Percentiles rank a stretch among this genome's conserved stretches.
These are phyloP conservation scores for Angophora floribunda DNA, from an alignment of 345 rosid species.

Conservation along the genomic window DNA sequence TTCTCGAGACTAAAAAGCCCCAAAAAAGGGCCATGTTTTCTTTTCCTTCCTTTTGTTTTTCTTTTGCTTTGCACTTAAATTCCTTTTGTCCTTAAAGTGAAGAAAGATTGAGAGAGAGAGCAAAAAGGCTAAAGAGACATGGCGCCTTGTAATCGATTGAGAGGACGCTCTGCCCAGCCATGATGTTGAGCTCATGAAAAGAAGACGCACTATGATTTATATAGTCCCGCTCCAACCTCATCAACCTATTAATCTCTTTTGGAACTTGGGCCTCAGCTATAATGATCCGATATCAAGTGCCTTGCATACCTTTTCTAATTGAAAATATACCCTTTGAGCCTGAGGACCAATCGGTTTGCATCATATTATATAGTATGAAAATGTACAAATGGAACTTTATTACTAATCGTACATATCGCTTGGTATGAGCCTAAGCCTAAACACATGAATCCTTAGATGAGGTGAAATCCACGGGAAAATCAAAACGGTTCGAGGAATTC, in stretches of 20 bases:
- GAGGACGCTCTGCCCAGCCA: constrained; percentile 5
- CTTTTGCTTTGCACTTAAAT: not conserved
- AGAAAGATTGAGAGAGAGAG: not conserved
- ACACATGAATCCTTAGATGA: not conserved
- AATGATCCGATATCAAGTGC: not conserved
- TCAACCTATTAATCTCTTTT: constrained; percentile 56
- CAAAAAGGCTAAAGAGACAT: not conserved
- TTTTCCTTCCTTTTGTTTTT: not conserved
- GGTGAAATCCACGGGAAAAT: not conserved
- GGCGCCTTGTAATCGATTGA: constrained; percentile 9
- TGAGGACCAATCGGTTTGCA: not conserved
- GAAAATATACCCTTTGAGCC: not conserved
- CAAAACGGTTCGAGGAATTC: not conserved
- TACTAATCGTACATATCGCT: not conserved
- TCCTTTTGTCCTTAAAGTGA: not conserved
- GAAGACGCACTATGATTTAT: not conserved
- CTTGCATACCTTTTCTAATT: not conserved
- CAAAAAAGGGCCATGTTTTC: not conserved
- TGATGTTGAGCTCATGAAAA: not conserved
- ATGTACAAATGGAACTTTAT: not conserved
- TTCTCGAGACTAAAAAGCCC: not conserved
- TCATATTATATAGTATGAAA: not conserved
- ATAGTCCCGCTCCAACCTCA: constrained; percentile 30
- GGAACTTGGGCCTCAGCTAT: constrained; percentile 78
- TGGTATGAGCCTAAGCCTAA: not conserved